Evolutionary conservation across 1,284 basidiomycete genomes (phyloP).

Genomic region (Pascua sp.): DNA sequence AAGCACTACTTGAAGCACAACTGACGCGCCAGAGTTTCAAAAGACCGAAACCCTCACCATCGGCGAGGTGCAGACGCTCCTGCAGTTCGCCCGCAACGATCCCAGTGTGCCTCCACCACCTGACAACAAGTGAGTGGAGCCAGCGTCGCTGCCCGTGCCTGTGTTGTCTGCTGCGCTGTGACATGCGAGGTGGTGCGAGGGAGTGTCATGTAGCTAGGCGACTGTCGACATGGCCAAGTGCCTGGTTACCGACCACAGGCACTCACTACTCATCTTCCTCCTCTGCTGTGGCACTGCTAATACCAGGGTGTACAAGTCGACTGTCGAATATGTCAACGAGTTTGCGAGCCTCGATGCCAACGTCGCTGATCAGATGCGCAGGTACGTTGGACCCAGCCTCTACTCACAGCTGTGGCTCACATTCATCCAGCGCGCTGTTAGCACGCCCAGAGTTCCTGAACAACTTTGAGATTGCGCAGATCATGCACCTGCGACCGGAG

Average conservation of each 20-base stretch:
- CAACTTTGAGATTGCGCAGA: conserved; percentile 46
- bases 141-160: too few species aligned
- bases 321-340: conserved; percentile 38
- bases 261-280: too few species aligned
- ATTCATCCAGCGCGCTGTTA: conserved; percentile 22
- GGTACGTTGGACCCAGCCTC: conserved; percentile 21
- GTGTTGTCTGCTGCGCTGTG: neutral
- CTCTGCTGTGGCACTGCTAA: neutral
- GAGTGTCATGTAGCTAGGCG: neutral
- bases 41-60: conserved; percentile 42
- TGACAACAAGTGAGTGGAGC: conserved; percentile 40
- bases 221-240: too few species aligned
- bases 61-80: conserved; percentile 36
- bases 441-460: conserved; percentile 37
- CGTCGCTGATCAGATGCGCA: conserved; percentile 37
- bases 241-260: too few species aligned
- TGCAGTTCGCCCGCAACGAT: conserved; percentile 27
- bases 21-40: conserved; percentile 33
- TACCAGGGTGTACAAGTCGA: conserved; percentile 40
- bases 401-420: neutral
- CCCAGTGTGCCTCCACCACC: conserved; percentile 37
- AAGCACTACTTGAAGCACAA: too few species aligned
- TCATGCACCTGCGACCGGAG: conserved; percentile 43
- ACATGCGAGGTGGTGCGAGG: neutral
- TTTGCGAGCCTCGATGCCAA: conserved; percentile 34